phyloP scores from a whole-genome alignment of 202 grass and related monocot genomes.

The Eragrostis tef region DNA sequence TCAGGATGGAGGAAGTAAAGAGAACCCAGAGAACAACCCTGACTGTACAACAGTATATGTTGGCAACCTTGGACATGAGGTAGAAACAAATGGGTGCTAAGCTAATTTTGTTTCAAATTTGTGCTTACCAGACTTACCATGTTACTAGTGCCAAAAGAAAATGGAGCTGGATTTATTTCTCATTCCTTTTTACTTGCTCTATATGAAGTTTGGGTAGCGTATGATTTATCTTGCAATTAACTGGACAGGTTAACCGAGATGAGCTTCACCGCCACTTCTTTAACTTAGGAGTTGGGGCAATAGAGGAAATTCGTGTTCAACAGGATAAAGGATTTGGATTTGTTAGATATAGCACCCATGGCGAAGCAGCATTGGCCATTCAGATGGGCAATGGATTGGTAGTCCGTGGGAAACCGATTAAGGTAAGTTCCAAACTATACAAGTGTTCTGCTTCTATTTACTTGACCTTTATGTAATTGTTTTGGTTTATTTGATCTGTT shows the following conservation, averaged over 20 bases:
- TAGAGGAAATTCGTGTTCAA: constrained; percentile 79
- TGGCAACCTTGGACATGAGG: constrained; percentile 80
- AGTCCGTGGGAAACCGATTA: constrained; percentile 69
- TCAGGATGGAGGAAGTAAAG: constrained; percentile 63
- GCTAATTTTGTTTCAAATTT: background rate
- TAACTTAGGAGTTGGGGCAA: constrained; percentile 71
- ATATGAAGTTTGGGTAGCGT: background rate
- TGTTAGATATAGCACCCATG: constrained; percentile 76
- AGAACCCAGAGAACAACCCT: constrained; percentile 77
- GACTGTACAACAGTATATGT: constrained; percentile 86
- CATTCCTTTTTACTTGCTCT: constrained; percentile 27
- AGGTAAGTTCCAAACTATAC: constrained; percentile 51
- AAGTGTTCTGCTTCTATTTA: background rate
- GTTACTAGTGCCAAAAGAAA: constrained; percentile 1
- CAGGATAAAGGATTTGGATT: constrained; percentile 91
- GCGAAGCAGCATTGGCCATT: constrained; percentile 76
- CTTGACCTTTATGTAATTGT: background rate
- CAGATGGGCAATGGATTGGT: constrained; percentile 81
- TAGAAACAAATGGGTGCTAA: constrained; percentile 42
- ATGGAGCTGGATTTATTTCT: constrained; percentile 17
- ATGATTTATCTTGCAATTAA: constrained; percentile 41
- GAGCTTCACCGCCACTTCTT: constrained; percentile 87
- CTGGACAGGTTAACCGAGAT: constrained; percentile 66
- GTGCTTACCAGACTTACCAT: background rate
- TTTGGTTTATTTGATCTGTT: constrained; percentile 26